A percentile compares a stretch with the other conserved stretches of the same genome.
phyloP scores from a whole-genome alignment of 768 basidiomycete species.

The Gymnopilus junonius region DNA sequence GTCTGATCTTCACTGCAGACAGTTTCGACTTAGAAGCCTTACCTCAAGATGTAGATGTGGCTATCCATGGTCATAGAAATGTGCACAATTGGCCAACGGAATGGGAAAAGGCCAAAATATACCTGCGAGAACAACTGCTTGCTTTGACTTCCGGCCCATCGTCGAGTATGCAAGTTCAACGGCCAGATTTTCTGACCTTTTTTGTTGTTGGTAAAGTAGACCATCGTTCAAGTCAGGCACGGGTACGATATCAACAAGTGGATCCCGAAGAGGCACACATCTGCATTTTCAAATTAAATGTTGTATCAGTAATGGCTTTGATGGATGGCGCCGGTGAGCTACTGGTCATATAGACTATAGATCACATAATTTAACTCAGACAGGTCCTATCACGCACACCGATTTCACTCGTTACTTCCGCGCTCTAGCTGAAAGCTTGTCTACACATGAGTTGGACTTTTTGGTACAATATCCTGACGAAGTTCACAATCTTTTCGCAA shows the following conservation, averaged over 20 bases:
- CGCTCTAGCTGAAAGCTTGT: neutral
- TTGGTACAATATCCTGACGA: slow-evolving; percentile 1
- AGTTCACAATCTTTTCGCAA: neutral
- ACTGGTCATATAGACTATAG: neutral
- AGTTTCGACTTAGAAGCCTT: neutral
- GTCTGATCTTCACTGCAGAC: slow-evolving; percentile 1
- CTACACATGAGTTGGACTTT: neutral
- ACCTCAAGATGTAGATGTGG: neutral
- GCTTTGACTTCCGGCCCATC: neutral
- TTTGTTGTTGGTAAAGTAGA: neutral
- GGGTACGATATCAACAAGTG: neutral
- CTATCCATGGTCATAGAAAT: neutral
- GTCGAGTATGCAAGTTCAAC: neutral
- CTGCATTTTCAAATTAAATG: slow-evolving; percentile 5
- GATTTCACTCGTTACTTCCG: slow-evolving; percentile 1
- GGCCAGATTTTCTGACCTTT: neutral
- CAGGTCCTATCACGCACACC: slow-evolving; percentile 3
- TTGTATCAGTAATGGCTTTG: neutral
- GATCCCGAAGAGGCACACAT: slow-evolving; percentile 2
- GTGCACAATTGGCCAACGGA: neutral
- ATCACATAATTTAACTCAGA: neutral
- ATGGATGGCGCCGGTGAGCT: neutral
- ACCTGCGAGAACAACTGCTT: neutral
- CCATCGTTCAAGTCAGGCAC: neutral
- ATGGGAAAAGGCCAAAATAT: neutral